Base-by-base conservation (phyloP, 306 rosid genomes). In the Pyrus communis region DNA sequence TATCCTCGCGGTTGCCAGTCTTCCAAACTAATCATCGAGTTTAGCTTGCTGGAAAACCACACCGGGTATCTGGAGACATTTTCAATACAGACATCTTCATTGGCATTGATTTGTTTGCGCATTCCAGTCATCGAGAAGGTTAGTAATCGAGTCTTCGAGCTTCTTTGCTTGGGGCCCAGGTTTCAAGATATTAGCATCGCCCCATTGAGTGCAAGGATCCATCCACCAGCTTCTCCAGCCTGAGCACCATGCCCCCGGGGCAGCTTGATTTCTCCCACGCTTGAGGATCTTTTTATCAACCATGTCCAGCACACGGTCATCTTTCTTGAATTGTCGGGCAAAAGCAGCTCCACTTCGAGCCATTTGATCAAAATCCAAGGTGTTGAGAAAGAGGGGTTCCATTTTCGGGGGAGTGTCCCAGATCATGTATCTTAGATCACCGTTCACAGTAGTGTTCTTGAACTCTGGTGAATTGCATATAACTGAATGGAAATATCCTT, bases 361-460 rank as follows among this genome's bases (percentile, higher is more conserved):
- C 93, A 92, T 92, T 83, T 87, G 84, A 81, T 83, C 75, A 81
- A 78, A 95, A 81, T 82, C 89, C 19, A 91, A 92, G 17, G 74
- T 25, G 22, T 87, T 91, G 67, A 95, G 96, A 85, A 92, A 90
- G 78, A 45, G 93, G 2, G 99, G 99, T 61, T 95, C 97, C 92
- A 92, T 92, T 76, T 78, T 85, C 0, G 97, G 97, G 43, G 97
- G 97, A 69, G 87, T 86, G 82, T 95, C 97, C 99, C 99, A 95
- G 66, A 88, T 84, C 96, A 92, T 86, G 70, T 84, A 95, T 55
- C 98, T 78, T 74, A 95, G 80, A 86, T 95, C 96, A 14, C 87
- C 86, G 75, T 95, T 95, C 67, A 95, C 91, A 3, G 99, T 87
- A 1, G 91, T 92, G 89, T 95, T 95, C 80, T 84, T 89, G 75